phyloP scores from a whole-genome alignment of 495 filamentous ascomycete genomes.

The Talaromyces nanjingensis region DNA sequence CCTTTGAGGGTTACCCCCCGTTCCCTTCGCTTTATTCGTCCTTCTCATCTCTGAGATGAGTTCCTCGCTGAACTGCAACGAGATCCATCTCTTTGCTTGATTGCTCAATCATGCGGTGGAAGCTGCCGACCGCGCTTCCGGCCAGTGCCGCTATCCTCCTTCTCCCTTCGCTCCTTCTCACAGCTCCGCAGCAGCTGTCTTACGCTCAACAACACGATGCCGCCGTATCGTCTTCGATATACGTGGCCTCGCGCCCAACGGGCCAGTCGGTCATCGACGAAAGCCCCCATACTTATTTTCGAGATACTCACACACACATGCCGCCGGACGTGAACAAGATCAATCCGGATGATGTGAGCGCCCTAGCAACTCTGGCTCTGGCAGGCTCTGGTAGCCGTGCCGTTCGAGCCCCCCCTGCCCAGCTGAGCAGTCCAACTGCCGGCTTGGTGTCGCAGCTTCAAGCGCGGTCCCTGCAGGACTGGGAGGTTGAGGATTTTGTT shows the following conservation, averaged over 20 bases:
- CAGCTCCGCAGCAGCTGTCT: conserved; percentile 44
- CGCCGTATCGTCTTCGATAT: conserved; percentile 6
- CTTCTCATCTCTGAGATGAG: conserved; percentile 2
- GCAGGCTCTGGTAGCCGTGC: conserved; percentile 56
- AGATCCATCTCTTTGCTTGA: conserved; percentile 10
- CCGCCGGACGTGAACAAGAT: conserved; percentile 25
- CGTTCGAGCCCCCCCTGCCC: conserved; percentile 79
- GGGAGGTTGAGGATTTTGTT: conserved; percentile 99
- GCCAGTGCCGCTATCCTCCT: conserved; percentile 43
- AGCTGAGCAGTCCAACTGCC: conserved; percentile 53
- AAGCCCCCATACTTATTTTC: conserved; percentile 14
- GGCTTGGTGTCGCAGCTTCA: conserved; percentile 72
- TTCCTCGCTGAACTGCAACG: conserved; percentile 8
- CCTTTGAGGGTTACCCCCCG: background rate
- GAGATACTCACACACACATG: conserved; percentile 14
- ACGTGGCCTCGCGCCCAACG: conserved; percentile 19
- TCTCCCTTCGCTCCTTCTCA: conserved; percentile 19
- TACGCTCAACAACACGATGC: conserved; percentile 22
- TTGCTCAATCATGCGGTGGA: conserved; percentile 37
- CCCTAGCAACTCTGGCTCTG: conserved; percentile 91
- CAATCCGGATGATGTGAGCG: conserved; percentile 68
- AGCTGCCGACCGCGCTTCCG: conserved; percentile 42
- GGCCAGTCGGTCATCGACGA: conserved; percentile 22
- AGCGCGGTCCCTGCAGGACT: conserved; percentile 96
- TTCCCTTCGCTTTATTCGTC: background rate